A percentile compares a stretch with the other conserved stretches of the same genome.
These are phyloP conservation scores for Pseudogymnoascus sp. DNA, from an alignment of 2,329 filamentous ascomycete species.

Conservation along the genomic window DNA sequence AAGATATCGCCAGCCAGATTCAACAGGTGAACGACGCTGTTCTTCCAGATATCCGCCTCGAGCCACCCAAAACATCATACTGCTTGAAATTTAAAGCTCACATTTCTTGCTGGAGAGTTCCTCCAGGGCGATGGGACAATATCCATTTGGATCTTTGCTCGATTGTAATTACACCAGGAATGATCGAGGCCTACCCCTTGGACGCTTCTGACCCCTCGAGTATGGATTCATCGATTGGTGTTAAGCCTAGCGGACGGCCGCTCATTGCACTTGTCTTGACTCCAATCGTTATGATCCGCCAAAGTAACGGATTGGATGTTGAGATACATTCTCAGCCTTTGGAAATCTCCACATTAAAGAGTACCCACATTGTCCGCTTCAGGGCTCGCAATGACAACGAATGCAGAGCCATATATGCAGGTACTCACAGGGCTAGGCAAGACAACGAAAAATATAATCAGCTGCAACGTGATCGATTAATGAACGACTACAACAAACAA, in stretches of 20 bases:
- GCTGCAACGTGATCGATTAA: conserved; percentile 58
- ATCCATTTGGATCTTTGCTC: conserved; percentile 44
- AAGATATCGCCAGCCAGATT: conserved; percentile 37
- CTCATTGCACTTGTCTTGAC: conserved; percentile 75
- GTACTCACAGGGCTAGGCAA: conserved; percentile 82
- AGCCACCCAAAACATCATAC: background rate
- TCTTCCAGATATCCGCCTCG: background rate
- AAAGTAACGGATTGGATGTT: conserved; percentile 87
- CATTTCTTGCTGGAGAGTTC: conserved; percentile 56
- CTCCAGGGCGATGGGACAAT: conserved; percentile 52
- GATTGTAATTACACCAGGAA: conserved; percentile 48
- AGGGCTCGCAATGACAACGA: conserved; percentile 69
- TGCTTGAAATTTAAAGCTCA: conserved; percentile 40
- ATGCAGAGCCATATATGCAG: conserved; percentile 71
- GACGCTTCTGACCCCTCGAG: conserved; percentile 27
- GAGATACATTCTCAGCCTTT: conserved; percentile 85
- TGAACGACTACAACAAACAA: conserved; percentile 57
- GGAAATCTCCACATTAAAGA: conserved; percentile 58
- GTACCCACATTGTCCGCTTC: conserved; percentile 70
- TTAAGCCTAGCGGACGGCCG: conserved; percentile 31
- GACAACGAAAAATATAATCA: conserved; percentile 84
- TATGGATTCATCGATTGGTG: background rate
- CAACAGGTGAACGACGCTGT: conserved; percentile 35
- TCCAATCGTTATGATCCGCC: conserved; percentile 79
- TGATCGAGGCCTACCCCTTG: conserved; percentile 48